Base-by-base conservation (phyloP, 306 rosid genomes). In the Urtica urens region DNA sequence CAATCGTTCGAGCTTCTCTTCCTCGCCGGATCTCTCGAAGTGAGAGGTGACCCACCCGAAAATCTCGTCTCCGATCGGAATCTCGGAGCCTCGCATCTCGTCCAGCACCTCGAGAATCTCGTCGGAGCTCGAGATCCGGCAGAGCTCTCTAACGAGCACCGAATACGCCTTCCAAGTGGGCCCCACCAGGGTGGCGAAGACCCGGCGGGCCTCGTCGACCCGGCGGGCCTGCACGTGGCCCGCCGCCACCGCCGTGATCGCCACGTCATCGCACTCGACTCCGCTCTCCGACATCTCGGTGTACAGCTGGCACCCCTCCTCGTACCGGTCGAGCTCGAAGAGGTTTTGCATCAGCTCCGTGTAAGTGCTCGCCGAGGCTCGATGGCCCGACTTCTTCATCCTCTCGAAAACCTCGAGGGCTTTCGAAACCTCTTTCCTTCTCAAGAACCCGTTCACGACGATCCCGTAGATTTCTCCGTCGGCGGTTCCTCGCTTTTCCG, bases 281-380 rank as follows among this genome's bases (percentile, higher is more conserved):
- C 82, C 87, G 54, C 57, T 72, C 41, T 70, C 76, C 34, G 59
- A 71, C 94, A 84, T 90, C 73, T 90, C 95, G 57, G 77, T 68
- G 46, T 77, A 84, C 21, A 90, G 51, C 72, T 57, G 42, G 59
- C 85, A 75, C 25, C 94, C 93, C 61, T 75, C 76, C 55, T 72
- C 69, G 44, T 62, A 68, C 33, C 70, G 72, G 26, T 55, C 66
- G 59, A 55, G 53, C 64, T 55, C 69, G 64, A 90, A 90, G 54
- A 81, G 75, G 69, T 44, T 74, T 62, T 84, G 95, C 59, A 81
- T 79, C 63, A 84, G 69, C 67, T 79, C 81, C 4, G 95, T 90
- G 64, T 79, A 90, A 28, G 87, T 73, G 38, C 81, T 70, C 60
- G 82, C 26, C 11, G 56, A 25, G n/a, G 85, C 77, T 52, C 59